Conservation (phyloP, 2,329 filamentous ascomycete genomes). For the Alternaria consortialis region DNA sequence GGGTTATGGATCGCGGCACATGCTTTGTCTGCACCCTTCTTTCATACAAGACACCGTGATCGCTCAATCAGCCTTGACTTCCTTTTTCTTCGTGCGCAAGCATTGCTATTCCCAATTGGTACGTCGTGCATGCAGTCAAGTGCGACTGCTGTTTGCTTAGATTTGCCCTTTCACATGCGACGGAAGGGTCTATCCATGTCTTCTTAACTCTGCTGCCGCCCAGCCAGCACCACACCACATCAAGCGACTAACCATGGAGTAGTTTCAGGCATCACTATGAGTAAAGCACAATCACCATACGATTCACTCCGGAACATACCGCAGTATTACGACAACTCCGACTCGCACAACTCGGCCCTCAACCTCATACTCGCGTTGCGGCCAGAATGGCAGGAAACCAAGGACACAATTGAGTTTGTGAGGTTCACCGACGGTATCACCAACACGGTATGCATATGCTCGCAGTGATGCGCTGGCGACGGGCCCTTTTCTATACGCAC, state of each 20-base stretch:
- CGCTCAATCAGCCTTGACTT: neutral
- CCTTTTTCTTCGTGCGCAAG: neutral
- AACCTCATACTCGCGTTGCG: conserved; percentile 80
- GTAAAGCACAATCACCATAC: conserved; percentile 39
- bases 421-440: conserved; percentile 98
- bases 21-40: conserved; percentile 3
- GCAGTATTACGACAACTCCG: conserved; percentile 77
- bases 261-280: conserved; percentile 30
- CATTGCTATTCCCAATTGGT: conserved; percentile 2
- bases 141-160: neutral
- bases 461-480: neutral
- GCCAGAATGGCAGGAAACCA: conserved; percentile 80
- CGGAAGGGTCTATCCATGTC: conserved; percentile 2
- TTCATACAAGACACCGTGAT: neutral
- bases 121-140: neutral
- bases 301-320: conserved; percentile 67
- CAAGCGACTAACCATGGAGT: conserved; percentile 11
- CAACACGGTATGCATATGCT: conserved; percentile 72
- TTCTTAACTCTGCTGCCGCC: neutral
- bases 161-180: conserved; percentile 20
- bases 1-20: conserved; percentile 7
- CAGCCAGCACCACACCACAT: conserved; percentile 1
- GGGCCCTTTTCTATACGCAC: conserved; percentile 2
- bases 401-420: conserved; percentile 81
- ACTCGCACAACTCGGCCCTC: conserved; percentile 81